Evolutionary conservation across 192 early-diverging fungal genomes (phyloP).

Genomic region (Coemansia sp.): DNA sequence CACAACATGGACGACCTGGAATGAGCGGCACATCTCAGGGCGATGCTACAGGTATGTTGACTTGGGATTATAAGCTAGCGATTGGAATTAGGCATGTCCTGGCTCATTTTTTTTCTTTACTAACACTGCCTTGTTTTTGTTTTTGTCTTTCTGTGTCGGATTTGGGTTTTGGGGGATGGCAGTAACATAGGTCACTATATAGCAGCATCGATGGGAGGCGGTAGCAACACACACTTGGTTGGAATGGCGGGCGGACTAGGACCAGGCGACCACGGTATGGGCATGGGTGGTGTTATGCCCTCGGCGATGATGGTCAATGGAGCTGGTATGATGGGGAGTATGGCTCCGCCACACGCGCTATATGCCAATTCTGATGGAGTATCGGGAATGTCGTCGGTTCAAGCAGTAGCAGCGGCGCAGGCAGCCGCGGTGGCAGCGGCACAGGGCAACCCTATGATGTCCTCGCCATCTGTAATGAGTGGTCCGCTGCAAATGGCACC

Average conservation of each 20-base stretch:
- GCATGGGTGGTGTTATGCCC: conserved; percentile 49
- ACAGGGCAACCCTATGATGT: conserved; percentile 53
- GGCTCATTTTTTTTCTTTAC: not conserved
- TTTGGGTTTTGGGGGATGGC: conserved; percentile 3
- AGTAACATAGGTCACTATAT: conserved; percentile 32
- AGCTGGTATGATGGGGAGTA: conserved; percentile 42
- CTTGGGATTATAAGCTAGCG: not conserved
- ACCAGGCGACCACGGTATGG: conserved; percentile 30
- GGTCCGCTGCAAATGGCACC: conserved; percentile 58
- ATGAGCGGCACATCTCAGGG: conserved; percentile 41
- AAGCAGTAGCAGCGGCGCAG: conserved; percentile 37
- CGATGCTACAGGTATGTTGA: conserved; percentile 48
- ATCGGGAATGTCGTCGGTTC: conserved; percentile 40
- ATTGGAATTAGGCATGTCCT: not conserved
- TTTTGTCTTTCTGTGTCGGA: not conserved
- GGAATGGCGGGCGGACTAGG: conserved; percentile 45
- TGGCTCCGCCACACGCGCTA: conserved; percentile 42
- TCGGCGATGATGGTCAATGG: conserved; percentile 57
- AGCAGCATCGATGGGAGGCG: conserved; percentile 45
- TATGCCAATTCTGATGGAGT: conserved; percentile 41
- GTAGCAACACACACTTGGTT: conserved; percentile 46
- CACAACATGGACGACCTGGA: conserved; percentile 43
- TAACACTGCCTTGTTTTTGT: not conserved
- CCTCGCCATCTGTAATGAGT: conserved; percentile 51
- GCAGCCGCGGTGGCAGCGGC: conserved; percentile 25